Evolutionary conservation across 805 yeast genomes (phyloP).

Genomic region (Tetrapisispora arboricola): DNA sequence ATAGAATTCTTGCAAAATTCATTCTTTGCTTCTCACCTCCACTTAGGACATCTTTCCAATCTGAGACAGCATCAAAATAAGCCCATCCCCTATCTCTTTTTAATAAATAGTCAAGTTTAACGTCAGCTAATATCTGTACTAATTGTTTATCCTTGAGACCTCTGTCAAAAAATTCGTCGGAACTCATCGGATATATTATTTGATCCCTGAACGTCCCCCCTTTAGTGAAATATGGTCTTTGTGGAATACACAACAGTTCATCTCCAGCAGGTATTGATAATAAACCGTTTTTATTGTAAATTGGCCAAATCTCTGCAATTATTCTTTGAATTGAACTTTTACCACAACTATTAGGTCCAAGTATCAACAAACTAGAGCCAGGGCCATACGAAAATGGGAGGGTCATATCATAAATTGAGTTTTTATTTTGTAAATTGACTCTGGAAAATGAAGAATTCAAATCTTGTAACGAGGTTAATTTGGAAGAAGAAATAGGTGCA

Average conservation of each 20-base stretch:
- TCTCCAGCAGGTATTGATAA: constrained; percentile 65
- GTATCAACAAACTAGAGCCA: constrained; percentile 62
- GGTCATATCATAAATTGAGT: constrained; percentile 11
- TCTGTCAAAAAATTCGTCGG: constrained; percentile 62
- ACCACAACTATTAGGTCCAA: constrained; percentile 87
- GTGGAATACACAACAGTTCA: constrained; percentile 73
- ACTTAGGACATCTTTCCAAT: constrained; percentile 85
- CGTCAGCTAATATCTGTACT: constrained; percentile 57
- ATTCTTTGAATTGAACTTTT: constrained; percentile 79
- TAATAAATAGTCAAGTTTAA: constrained; percentile 69
- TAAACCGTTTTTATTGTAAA: constrained; percentile 58
- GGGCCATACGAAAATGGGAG: constrained; percentile 24
- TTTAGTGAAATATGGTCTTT: constrained; percentile 69
- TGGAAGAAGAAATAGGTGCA: constrained; percentile 16
- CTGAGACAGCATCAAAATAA: constrained; percentile 38
- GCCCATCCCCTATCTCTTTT: constrained; percentile 49
- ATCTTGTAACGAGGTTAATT: constrained; percentile 32
- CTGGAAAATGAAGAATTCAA: constrained; percentile 4
- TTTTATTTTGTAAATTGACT: constrained; percentile 2
- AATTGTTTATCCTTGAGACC: constrained; percentile 66
- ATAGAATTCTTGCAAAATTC: constrained; percentile 76
- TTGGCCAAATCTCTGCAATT: constrained; percentile 86
- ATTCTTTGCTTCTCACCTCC: constrained; percentile 96
- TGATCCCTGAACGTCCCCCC: constrained; percentile 83
- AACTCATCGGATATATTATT: constrained; percentile 74